Evolutionary conservation across 129 eudicot species (phyloP).

Genomic region (Flaveria sonorensis): DNA sequence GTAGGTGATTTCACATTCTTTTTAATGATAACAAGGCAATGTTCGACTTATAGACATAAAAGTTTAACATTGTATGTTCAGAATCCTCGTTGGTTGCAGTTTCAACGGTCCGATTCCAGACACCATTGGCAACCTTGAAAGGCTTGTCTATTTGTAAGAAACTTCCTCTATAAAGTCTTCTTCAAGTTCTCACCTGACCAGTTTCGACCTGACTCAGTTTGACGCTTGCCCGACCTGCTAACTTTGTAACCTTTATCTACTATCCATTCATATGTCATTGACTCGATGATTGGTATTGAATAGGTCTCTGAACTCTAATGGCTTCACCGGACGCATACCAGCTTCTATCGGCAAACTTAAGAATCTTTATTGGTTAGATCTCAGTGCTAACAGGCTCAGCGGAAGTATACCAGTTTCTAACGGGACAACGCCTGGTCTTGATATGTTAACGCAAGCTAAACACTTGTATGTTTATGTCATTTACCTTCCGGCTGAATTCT

Average conservation of each 20-base stretch:
- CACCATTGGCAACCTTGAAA: constrained; percentile 57
- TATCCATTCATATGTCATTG: not conserved
- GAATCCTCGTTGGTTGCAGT: constrained; percentile 62
- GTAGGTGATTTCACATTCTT: constrained; percentile 43
- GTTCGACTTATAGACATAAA: not conserved
- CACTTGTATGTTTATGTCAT: constrained; percentile 54
- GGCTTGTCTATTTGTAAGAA: constrained; percentile 62
- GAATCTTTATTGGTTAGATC: constrained; percentile 67
- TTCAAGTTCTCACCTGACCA: no score
- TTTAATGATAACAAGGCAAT: not conserved
- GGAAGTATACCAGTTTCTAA: constrained; percentile 71
- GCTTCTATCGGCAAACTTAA: constrained; percentile 62
- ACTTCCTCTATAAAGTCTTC: not conserved
- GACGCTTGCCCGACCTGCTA: not conserved
- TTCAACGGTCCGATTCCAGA: constrained; percentile 67
- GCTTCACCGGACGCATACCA: constrained; percentile 68
- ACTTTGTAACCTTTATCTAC: not conserved
- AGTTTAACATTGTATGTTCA: not conserved
- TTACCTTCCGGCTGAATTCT: not conserved
- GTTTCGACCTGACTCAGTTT: no score
- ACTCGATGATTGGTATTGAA: not conserved
- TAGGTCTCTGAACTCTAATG: constrained; percentile 72
- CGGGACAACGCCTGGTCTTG: constrained; percentile 64
- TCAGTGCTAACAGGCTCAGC: constrained; percentile 55
- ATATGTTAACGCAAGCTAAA: constrained; percentile 50